Evolutionary conservation across 2,329 filamentous ascomycete species (phyloP).

Genomic region (Pestalotiopsis fici): DNA sequence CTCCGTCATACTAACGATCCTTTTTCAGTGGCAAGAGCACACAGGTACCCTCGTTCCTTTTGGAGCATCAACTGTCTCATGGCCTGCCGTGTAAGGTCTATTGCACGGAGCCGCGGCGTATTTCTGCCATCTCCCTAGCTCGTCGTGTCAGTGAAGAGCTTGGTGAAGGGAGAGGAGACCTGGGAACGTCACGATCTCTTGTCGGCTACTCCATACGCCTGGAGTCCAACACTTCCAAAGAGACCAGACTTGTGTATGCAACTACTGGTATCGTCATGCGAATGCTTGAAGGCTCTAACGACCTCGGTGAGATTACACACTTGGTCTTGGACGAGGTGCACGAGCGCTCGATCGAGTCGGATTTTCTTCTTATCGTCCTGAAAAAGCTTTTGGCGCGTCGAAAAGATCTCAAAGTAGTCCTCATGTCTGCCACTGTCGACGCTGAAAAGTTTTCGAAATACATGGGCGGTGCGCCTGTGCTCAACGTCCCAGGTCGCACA

Average conservation of each 20-base stretch:
- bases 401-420: conserved; percentile 83
- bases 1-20: conserved; percentile 16
- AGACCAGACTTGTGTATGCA: conserved; percentile 87
- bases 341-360: conserved; percentile 93
- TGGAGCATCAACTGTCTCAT: conserved; percentile 83
- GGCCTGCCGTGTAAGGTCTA: conserved; percentile 89
- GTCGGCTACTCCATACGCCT: conserved; percentile 94
- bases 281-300: conserved; percentile 89
- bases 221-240: conserved; percentile 80
- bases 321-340: conserved; percentile 97
- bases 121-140: conserved; percentile 93
- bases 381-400: conserved; percentile 77
- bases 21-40: conserved; percentile 80
- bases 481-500: conserved; percentile 89
- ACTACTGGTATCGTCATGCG: conserved; percentile 94
- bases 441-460: conserved; percentile 90
- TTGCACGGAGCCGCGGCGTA: conserved; percentile 92
- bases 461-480: conserved; percentile 78
- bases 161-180: conserved; percentile 78
- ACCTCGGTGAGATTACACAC: conserved; percentile 88
- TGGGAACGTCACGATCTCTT: conserved; percentile 81
- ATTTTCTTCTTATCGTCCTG: conserved; percentile 91
- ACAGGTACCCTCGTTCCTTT: conserved; percentile 89
- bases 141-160: conserved; percentile 93
- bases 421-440: conserved; percentile 98